These are phyloP conservation scores for Colletotrichum kahawae DNA, from an alignment of 2,329 filamentous ascomycete species.

Conservation along the genomic window DNA sequence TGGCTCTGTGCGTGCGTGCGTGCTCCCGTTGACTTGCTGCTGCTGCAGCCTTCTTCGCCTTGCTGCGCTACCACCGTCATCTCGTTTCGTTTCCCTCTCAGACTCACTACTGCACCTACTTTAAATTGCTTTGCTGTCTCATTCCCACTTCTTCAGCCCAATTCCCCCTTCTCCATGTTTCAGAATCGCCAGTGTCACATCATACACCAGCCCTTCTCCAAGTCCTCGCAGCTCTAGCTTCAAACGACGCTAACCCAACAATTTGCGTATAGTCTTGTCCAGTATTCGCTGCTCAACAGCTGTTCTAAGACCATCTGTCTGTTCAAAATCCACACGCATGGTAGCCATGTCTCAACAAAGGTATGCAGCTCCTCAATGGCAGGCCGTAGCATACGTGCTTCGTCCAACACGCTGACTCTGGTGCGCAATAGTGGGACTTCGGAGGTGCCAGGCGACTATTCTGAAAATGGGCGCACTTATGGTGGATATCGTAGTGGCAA, in stretches of 20 bases:
- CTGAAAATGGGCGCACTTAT: conserved; percentile 73
- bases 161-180: conserved; percentile 6
- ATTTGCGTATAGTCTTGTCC: not conserved
- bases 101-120: conserved; percentile 1
- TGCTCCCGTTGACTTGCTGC: not conserved
- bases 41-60: not conserved
- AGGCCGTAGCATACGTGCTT: not conserved
- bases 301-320: not conserved
- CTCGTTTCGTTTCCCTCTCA: conserved; percentile 10
- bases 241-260: not conserved
- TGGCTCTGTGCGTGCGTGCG: not conserved
- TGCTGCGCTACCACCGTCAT: conserved; percentile 1
- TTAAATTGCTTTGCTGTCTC: conserved; percentile 14
- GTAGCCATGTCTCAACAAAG: conserved; percentile 35
- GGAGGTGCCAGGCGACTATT: conserved; percentile 38
- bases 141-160: not conserved
- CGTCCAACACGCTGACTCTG: not conserved
- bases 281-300: not conserved
- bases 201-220: not conserved
- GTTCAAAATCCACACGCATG: conserved; percentile 18
- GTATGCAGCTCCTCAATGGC: conserved; percentile 23
- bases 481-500: conserved; percentile 70
- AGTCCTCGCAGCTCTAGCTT: not conserved
- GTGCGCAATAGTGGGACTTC: not conserved
- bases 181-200: not conserved